A percentile compares a stretch with the other conserved stretches of the same genome.
Evolutionary conservation across 2,329 filamentous ascomycete genomes (phyloP).

Genomic region (Scytalidium lignicola): DNA sequence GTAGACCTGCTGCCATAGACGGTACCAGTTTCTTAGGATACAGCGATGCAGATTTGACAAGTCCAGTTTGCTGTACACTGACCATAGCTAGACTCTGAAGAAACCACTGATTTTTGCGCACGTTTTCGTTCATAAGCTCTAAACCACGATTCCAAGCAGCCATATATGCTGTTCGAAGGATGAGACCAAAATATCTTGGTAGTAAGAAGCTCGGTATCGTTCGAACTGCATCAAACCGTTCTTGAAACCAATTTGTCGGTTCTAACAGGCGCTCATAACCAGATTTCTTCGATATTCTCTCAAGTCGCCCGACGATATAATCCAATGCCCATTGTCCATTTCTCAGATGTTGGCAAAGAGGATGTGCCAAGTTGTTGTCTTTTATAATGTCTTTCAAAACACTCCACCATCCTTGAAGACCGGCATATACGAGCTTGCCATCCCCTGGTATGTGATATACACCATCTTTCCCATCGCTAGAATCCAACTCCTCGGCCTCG

Average conservation of each 20-base stretch:
- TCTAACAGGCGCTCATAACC: conserved; percentile 58
- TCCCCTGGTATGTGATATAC: conserved; percentile 81
- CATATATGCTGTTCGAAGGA: conserved; percentile 81
- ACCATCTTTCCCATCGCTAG: conserved; percentile 75
- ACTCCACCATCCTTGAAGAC: conserved; percentile 99
- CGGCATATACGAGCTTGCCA: conserved; percentile 86
- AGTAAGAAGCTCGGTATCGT: conserved; percentile 82
- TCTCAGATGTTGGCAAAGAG: conserved; percentile 86
- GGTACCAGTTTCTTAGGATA: conserved; percentile 83
- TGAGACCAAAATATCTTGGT: conserved; percentile 87
- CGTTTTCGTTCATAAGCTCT: conserved; percentile 70
- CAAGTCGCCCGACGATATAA: conserved; percentile 74
- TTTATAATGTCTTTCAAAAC: conserved; percentile 77
- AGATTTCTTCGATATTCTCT: conserved; percentile 61
- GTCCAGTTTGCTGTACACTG: conserved; percentile 84
- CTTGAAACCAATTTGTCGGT: conserved; percentile 72
- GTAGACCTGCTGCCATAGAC: conserved; percentile 84
- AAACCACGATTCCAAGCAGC: conserved; percentile 76
- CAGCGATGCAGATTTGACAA: conserved; percentile 83
- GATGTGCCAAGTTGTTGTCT: conserved; percentile 88
- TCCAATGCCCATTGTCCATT: conserved; percentile 90
- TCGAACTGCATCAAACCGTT: conserved; percentile 81
- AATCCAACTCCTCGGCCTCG: conserved; percentile 81
- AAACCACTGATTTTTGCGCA: conserved; percentile 81
- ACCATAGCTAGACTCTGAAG: conserved; percentile 85